A percentile compares a stretch with the other conserved stretches of the same genome.
These are phyloP conservation scores for Umbelopsis vinacea DNA, from an alignment of 192 early-diverging fungal genomes.

Conservation along the genomic window DNA sequence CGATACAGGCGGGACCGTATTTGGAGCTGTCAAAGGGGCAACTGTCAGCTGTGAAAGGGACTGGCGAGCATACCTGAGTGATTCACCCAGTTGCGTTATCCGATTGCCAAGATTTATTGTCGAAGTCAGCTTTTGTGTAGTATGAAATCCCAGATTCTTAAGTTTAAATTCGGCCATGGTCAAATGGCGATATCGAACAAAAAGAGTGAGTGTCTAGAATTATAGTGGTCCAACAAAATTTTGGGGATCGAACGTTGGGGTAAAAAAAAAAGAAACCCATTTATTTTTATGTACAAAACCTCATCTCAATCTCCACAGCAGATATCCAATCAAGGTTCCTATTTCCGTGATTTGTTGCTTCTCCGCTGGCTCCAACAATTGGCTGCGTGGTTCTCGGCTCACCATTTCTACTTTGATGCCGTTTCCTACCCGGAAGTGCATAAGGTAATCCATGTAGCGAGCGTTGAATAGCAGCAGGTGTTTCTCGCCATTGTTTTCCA, in stretches of 20 bases:
- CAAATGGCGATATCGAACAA: slow-evolving; percentile 10
- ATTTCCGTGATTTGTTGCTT: slow-evolving; percentile 14
- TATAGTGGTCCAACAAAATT: background rate
- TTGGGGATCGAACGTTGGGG: slow-evolving; percentile 19
- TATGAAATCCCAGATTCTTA: slow-evolving; percentile 30
- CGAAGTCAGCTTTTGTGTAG: slow-evolving; percentile 14
- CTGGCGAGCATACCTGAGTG: slow-evolving; percentile 28
- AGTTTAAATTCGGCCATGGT: slow-evolving; percentile 21
- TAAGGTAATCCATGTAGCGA: slow-evolving; percentile 40
- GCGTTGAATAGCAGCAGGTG: slow-evolving; percentile 33
- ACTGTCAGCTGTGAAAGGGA: slow-evolving; percentile 14
- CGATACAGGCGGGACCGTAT: background rate
- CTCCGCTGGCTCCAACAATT: background rate
- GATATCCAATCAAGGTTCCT: slow-evolving; percentile 13
- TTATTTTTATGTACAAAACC: background rate
- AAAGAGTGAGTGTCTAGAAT: background rate
- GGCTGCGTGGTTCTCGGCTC: slow-evolving; percentile 24
- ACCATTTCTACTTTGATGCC: slow-evolving; percentile 23
- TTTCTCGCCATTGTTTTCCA: slow-evolving; percentile 16
- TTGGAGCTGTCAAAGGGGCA: background rate
- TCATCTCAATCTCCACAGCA: background rate
- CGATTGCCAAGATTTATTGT: slow-evolving; percentile 20
- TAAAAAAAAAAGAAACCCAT: background rate
- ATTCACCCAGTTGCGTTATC: slow-evolving; percentile 25
- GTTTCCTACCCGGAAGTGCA: slow-evolving; percentile 19